Base-by-base conservation (phyloP, 2,329 filamentous ascomycete species). In the Phyllosticta ampelicida region DNA sequence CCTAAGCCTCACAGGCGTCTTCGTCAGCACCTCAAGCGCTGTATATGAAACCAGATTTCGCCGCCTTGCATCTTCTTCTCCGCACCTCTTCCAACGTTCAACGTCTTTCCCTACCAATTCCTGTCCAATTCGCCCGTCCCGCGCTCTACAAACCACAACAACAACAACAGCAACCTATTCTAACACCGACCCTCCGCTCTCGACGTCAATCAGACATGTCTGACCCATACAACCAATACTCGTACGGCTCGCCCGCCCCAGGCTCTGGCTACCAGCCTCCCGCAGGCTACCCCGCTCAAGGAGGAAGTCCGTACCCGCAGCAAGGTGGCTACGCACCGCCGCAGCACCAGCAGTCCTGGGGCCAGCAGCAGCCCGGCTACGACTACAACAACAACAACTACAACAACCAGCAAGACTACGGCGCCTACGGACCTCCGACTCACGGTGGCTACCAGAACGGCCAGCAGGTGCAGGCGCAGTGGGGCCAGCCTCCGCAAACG, bases 371-470 rank as follows among this genome's bases (percentile, higher is more conserved):
- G 49, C 56, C 36, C 5, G 29, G 53, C 11, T 51, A 59, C 13
- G 57, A 59, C 11, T 49, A 58, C 28, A 59, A 51, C 55, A 56
- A 55, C 62, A 66, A 28, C 64, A 68, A 53, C n/a, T n/a, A n/a
- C n/a, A n/a, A n/a, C n/a, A n/a, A n/a, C n/a, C 66, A 69, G 56
- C 71, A 75, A 60, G 68, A 67, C 56, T 71, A 72, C 57, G 63
- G 66, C 23, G 66, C 67, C 53, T 79, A 77, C 61, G 76, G 76
- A 36, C 75, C 78, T 16, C 77, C 78, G 28, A 68, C 68, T 28
- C 68, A 75, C 20, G 74, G 75, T 49, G 77, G 76, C n/a, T 78
- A 77, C 65, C 75, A 79, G 64, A 76, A 75, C 62, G 74, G 76
- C 58, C 73, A 75, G 59, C 57, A 59, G 16, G 19, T 53, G 9